Conservation (phyloP, 2,329 filamentous ascomycete genomes). For the Drechslera avenae region DNA sequence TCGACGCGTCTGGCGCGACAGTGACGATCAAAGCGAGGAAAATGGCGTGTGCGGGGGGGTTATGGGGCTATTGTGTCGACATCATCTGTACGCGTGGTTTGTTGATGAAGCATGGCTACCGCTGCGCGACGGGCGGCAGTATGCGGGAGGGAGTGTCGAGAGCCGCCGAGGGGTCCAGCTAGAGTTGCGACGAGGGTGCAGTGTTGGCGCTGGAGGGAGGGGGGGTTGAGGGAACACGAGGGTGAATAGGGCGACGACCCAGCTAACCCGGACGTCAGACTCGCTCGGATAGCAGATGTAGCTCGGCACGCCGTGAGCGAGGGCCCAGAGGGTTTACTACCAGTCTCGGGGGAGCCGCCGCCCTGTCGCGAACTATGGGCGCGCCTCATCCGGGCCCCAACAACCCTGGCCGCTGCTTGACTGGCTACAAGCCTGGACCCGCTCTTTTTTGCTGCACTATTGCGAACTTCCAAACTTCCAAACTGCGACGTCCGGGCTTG, state of each 20-base stretch:
- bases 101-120: conserved; percentile 38
- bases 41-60: conserved; percentile 10
- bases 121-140: conserved; percentile 24
- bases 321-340: background rate
- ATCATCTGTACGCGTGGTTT: conserved; percentile 29
- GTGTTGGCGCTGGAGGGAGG: background rate
- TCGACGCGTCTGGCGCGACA: conserved; percentile 21
- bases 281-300: background rate
- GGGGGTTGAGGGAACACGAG: too few species aligned
- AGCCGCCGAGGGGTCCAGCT: too few species aligned
- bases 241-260: background rate
- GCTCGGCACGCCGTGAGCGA: conserved; percentile 7
- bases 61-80: conserved; percentile 28
- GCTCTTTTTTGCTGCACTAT: conserved; percentile 4
- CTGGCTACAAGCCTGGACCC: conserved; percentile 1
- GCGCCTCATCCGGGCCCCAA: conserved; percentile 1
- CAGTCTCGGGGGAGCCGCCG: background rate
- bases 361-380: background rate
- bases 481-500: background rate
- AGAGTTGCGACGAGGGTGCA: background rate
- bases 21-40: conserved; percentile 13
- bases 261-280: too few species aligned
- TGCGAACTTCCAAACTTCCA: conserved; percentile 1
- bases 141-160: conserved; percentile 1
- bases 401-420: too few species aligned